Percentiles rank a stretch among this genome's conserved stretches.
Conservation (phyloP, 2,329 filamentous ascomycete species). For the Cladosporium austrohemisphaericum region DNA sequence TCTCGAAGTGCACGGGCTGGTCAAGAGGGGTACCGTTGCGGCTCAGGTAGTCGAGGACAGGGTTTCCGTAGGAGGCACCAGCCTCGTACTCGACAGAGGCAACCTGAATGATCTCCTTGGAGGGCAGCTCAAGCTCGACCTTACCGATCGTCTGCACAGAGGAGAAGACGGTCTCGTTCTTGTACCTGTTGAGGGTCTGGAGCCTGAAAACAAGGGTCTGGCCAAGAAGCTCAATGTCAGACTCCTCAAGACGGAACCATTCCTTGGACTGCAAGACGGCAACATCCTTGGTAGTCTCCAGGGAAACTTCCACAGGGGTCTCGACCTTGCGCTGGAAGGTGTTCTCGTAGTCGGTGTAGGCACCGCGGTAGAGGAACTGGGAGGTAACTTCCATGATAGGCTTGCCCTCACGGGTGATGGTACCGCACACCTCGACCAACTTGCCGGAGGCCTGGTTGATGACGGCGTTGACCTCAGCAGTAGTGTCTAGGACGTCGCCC, state of each 20-base stretch:
- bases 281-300: slow-evolving; percentile 84
- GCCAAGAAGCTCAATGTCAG: slow-evolving; percentile 80
- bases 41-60: slow-evolving; percentile 92
- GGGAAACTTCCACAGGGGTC: slow-evolving; percentile 88
- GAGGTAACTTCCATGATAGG: slow-evolving; percentile 98
- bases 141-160: slow-evolving; percentile 88
- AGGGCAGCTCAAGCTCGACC: slow-evolving; percentile 88
- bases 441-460: slow-evolving; percentile 98
- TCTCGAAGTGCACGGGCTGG: slow-evolving; percentile 95
- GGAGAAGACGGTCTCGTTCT: slow-evolving; percentile 90
- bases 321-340: slow-evolving; percentile 98
- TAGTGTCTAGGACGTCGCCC: slow-evolving; percentile 87
- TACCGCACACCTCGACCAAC: slow-evolving; percentile 99
- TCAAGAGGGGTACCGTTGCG: slow-evolving; percentile 89
- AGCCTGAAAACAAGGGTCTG: slow-evolving; percentile 96
- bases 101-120: slow-evolving; percentile 95
- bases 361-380: slow-evolving; percentile 93
- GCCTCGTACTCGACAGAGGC: slow-evolving; percentile 96
- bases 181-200: slow-evolving; percentile 85
- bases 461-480: slow-evolving; percentile 93
- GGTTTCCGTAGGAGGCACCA: slow-evolving; percentile 88
- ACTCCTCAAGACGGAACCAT: slow-evolving; percentile 88
- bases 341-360: slow-evolving; percentile 91
- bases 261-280: slow-evolving; percentile 94
- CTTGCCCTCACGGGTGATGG: slow-evolving; percentile 76